phyloP scores from a whole-genome alignment of 441 rosid species.

The Gossypium schwendimanii region DNA sequence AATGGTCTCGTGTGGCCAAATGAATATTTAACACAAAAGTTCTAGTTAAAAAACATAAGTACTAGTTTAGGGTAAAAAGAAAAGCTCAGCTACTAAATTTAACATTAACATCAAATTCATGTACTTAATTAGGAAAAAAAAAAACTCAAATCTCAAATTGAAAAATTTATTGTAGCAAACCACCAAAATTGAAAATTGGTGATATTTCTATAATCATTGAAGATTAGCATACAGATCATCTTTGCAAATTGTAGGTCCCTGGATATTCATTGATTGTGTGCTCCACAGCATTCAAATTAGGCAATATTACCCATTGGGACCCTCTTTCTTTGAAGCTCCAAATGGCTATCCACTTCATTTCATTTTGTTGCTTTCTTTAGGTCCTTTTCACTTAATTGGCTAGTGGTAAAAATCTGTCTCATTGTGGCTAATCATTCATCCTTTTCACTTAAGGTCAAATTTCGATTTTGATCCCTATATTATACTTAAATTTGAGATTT shows the following conservation, averaged over 20 bases:
- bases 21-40: no score
- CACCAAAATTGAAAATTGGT: neutral
- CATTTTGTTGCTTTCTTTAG: neutral
- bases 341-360: neutral
- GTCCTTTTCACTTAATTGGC: neutral
- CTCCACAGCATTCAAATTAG: neutral
- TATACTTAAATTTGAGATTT: neutral
- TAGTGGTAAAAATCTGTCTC: neutral
- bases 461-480: neutral
- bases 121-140: no score
- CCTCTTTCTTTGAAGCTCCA: neutral
- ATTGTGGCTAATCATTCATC: neutral
- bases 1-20: no score
- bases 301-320: neutral
- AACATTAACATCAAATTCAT: no score
- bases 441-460: neutral
- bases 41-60: no score
- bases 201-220: neutral
- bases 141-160: no score
- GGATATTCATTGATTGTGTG: neutral
- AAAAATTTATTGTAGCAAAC: neutral
- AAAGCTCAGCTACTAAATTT: no score
- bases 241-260: constrained; percentile 10
- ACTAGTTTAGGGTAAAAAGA: no score
- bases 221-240: neutral